Evolutionary conservation across 2,329 filamentous ascomycete genomes (phyloP), one percentile per base, ranked within the genome.

Genomic region (Diaporthe nobilis): DNA sequence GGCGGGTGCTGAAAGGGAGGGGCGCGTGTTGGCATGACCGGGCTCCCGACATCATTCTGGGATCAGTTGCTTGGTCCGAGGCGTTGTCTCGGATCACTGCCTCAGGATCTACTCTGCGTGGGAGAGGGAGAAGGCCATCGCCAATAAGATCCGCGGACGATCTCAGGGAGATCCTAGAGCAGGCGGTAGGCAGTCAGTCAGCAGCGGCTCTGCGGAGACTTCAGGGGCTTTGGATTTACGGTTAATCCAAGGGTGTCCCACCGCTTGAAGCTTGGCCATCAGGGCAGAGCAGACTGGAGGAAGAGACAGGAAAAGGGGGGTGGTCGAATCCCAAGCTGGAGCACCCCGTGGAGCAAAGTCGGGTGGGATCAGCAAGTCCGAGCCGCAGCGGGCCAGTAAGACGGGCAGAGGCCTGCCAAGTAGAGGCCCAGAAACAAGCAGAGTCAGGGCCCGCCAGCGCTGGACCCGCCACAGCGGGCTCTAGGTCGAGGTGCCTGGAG

Each of bases 181-280:
- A 25, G 34, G 49, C n/a, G 8, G 22, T 3, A 15, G 12, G 34
- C 3, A 70, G 49, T 37, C 3, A 70, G 47, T 37, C 65, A 31
- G 65, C 49, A 28, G 65, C 65, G 65, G 65, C 65, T 70, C 65
- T 55, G 65, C 65, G 65, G 65, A 68, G 65, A 34, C 22, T 6
- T 42, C 34, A 20, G 49, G n/a, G 65, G 65, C 47, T 28, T 22
- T 70, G 65, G 31, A 70, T 55, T 55, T 70, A 70, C 55, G 65
- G 65, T 70, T 70, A 70, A 28, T 55, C 49, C 65, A 70, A 70
- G 65, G 49, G 49, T 55, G 65, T 55, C 65, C 65, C 47, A 55
- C 65, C n/a, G 9, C 20, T 9, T 25, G 47, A 70, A 47, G 65
- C 65, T 70, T 70, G 65, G 65, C 65, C 31, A 28, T 31, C 13